These are phyloP conservation scores for Atkinsonella texensis DNA, from an alignment of 2,329 filamentous ascomycete genomes.

Conservation along the genomic window DNA sequence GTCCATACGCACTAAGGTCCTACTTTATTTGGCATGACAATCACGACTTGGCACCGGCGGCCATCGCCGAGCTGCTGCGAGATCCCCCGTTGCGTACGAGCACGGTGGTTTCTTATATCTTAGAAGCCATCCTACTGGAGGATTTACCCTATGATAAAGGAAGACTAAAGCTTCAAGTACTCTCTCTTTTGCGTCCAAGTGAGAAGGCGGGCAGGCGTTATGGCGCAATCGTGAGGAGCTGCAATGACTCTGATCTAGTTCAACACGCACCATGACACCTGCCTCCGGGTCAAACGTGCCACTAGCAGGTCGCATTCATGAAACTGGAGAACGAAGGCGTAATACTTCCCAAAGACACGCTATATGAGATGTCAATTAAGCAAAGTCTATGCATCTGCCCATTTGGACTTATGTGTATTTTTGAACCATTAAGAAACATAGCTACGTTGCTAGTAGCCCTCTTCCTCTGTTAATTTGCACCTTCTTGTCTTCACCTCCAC, in stretches of 20 bases:
- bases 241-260: conserved; percentile 4
- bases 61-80: conserved; percentile 44
- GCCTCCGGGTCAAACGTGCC: too few relatives aligned
- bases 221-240: conserved; percentile 15
- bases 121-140: conserved; percentile 41
- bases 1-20: conserved; percentile 33
- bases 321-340: not conserved
- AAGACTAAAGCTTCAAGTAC: conserved; percentile 33
- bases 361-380: not conserved
- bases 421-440: not conserved
- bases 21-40: conserved; percentile 54
- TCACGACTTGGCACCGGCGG: conserved; percentile 31
- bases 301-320: too few relatives aligned
- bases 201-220: conserved; percentile 13
- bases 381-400: not conserved
- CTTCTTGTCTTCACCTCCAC: conserved; percentile 83
- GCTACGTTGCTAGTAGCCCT: conserved; percentile 31
- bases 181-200: conserved; percentile 21
- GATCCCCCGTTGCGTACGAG: conserved; percentile 43
- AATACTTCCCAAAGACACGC: not conserved
- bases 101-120: conserved; percentile 48
- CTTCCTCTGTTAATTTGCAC: conserved; percentile 78
- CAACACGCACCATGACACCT: not conserved
- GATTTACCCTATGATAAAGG: conserved; percentile 35
- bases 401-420: not conserved